These are phyloP conservation scores for Ramaria rubella DNA, from an alignment of 768 basidiomycete genomes.

Conservation along the genomic window DNA sequence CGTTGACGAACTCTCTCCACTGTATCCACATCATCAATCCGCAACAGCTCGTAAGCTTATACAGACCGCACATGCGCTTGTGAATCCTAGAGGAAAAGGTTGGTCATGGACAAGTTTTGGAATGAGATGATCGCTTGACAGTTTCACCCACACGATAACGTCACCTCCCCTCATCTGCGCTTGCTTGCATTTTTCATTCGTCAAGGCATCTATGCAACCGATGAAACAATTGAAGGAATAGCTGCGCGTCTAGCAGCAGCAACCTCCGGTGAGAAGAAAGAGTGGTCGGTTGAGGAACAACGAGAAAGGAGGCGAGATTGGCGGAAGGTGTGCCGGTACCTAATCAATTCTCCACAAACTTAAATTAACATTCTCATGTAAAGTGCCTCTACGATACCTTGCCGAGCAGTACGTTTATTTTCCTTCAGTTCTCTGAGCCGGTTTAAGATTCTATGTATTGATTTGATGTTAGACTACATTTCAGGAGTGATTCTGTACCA, in stretches of 20 bases:
- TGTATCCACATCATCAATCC: constrained; percentile 36
- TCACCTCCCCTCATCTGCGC: too few species aligned
- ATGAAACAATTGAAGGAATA: constrained; percentile 42
- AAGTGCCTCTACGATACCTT: constrained; percentile 37
- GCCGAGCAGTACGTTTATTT: constrained; percentile 31
- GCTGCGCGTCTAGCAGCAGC: constrained; percentile 34
- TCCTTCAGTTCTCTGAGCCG: not conserved
- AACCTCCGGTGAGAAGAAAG: constrained; percentile 22
- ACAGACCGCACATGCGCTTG: constrained; percentile 37
- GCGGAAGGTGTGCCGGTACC: constrained; percentile 27
- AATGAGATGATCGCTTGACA: too few species aligned
- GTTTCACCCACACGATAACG: too few species aligned
- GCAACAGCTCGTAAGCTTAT: constrained; percentile 39
- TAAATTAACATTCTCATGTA: too few species aligned
- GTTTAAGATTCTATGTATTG: not conserved
- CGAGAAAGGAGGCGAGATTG: constrained; percentile 36
- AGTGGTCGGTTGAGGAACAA: constrained; percentile 31
- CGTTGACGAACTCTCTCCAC: constrained; percentile 21
- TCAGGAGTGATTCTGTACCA: constrained; percentile 47
- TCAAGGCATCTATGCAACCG: constrained; percentile 51
- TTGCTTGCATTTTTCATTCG: too few species aligned
- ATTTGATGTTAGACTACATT: constrained; percentile 33
- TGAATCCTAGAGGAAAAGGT: constrained; percentile 42
- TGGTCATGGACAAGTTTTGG: too few species aligned
- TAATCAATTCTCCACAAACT: too few species aligned